Conservation (phyloP, 2,329 filamentous ascomycete species). For the Hypoxylon sp. region DNA sequence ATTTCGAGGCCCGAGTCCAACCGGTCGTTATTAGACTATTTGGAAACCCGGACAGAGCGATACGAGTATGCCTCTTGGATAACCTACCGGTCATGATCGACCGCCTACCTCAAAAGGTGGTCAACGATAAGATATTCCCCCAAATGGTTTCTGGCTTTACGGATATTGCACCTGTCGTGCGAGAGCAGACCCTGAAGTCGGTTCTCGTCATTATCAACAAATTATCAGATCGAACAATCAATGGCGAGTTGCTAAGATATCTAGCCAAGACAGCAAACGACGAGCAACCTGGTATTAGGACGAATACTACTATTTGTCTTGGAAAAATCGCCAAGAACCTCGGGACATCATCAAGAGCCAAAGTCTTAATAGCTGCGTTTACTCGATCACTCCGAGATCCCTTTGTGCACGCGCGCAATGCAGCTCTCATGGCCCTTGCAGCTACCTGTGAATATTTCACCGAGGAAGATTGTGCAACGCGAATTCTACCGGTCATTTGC, state of each 20-base stretch:
- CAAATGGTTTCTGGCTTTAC: constrained; percentile 97
- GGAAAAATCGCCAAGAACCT: constrained; percentile 96
- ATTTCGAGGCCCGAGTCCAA: constrained; percentile 87
- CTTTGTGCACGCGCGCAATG: constrained; percentile 94
- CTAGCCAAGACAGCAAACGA: constrained; percentile 97
- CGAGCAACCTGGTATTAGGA: constrained; percentile 95
- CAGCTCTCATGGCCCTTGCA: constrained; percentile 85
- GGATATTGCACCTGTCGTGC: constrained; percentile 88
- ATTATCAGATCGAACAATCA: constrained; percentile 91
- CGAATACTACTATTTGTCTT: constrained; percentile 97
- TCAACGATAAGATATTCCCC: constrained; percentile 97
- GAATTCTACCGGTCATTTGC: constrained; percentile 87
- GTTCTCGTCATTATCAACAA: constrained; percentile 90
- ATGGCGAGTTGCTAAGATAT: constrained; percentile 91
- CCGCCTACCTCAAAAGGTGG: constrained; percentile 85
- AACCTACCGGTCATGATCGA: constrained; percentile 93
- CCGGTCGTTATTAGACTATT: constrained; percentile 92
- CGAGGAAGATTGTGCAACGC: constrained; percentile 89
- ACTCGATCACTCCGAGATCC: constrained; percentile 90
- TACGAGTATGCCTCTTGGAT: constrained; percentile 91
- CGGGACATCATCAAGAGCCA: constrained; percentile 81
- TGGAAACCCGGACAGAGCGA: constrained; percentile 89
- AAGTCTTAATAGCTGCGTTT: constrained; percentile 94
- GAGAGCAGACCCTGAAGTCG: constrained; percentile 96
- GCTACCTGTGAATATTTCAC: constrained; percentile 89